Percentiles rank a stretch among this genome's conserved stretches.
Evolutionary conservation across 176 grass and related monocot species (phyloP).

Genomic region (Eragrostis nindensis): DNA sequence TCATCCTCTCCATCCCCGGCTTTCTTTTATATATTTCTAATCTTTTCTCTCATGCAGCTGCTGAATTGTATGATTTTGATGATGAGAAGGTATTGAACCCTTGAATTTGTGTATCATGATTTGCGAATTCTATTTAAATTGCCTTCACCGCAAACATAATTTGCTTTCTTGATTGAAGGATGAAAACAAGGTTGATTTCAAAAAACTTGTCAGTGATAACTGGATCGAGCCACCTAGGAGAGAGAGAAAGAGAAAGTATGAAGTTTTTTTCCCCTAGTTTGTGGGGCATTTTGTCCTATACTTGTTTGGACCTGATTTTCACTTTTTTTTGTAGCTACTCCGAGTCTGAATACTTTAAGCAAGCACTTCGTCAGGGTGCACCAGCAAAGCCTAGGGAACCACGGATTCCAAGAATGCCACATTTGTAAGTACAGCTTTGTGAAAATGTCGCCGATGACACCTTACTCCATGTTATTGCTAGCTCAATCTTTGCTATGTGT

Average conservation of each 20-base stretch:
- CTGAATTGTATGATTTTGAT: constrained; percentile 98
- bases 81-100: constrained; percentile 81
- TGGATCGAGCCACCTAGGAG: constrained; percentile 97
- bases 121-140: constrained; percentile 30
- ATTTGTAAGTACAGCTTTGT: constrained; percentile 60
- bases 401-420: constrained; percentile 94
- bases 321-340: constrained; percentile 71
- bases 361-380: constrained; percentile 91
- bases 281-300: neutral
- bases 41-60: constrained; percentile 59
- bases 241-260: constrained; percentile 93
- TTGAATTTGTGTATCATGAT: neutral
- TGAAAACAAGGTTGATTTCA: constrained; percentile 89
- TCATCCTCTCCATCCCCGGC: neutral
- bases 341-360: constrained; percentile 97
- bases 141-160: constrained; percentile 14
- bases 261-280: neutral
- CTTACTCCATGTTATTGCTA: constrained; percentile 5
- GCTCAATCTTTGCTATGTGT: constrained; percentile 19
- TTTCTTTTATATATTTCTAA: neutral
- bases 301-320: constrained; percentile 17
- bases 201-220: constrained; percentile 93
- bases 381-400: constrained; percentile 88
- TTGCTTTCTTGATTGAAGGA: constrained; percentile 58
- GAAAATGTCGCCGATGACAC: neutral